phyloP scores from a whole-genome alignment of 768 basidiomycete species.

The Suillus plorans region DNA sequence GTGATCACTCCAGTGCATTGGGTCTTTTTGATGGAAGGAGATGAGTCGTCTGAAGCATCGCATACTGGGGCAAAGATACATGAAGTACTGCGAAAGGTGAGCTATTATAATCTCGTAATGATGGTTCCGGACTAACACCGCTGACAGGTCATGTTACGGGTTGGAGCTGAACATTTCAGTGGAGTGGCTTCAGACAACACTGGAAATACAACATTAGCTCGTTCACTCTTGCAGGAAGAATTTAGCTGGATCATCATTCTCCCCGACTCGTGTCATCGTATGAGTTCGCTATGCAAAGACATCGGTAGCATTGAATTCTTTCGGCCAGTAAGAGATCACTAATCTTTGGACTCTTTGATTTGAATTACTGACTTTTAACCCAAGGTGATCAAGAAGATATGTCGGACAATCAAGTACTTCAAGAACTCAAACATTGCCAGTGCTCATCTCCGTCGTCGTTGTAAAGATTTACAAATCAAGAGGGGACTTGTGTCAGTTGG shows the following conservation, averaged over 20 bases:
- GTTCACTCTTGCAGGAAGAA: conserved; percentile 7
- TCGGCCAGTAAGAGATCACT: neutral
- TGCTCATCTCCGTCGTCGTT: neutral
- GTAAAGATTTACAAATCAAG: neutral
- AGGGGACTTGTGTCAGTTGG: neutral
- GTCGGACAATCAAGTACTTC: neutral
- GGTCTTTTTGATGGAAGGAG: conserved; percentile 18
- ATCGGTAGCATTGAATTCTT: conserved; percentile 3
- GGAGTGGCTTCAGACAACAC: conserved; percentile 20
- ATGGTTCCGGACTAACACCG: neutral
- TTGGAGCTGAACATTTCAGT: conserved; percentile 11
- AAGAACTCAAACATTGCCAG: neutral
- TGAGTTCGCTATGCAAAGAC: conserved; percentile 16
- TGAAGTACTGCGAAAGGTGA: conserved; percentile 8
- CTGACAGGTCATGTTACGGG: conserved; percentile 14
- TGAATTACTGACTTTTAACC: neutral
- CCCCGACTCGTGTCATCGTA: conserved; percentile 20
- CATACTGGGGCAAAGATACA: conserved; percentile 22
- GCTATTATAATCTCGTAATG: neutral
- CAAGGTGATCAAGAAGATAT: neutral
- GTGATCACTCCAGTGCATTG: conserved; percentile 12
- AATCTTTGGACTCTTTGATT: neutral
- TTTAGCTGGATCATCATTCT: conserved; percentile 16
- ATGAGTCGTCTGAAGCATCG: conserved; percentile 20
- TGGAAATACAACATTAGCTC: conserved; percentile 18